Conservation (phyloP, 306 rosid genomes). For the Begonia masoniana region DNA sequence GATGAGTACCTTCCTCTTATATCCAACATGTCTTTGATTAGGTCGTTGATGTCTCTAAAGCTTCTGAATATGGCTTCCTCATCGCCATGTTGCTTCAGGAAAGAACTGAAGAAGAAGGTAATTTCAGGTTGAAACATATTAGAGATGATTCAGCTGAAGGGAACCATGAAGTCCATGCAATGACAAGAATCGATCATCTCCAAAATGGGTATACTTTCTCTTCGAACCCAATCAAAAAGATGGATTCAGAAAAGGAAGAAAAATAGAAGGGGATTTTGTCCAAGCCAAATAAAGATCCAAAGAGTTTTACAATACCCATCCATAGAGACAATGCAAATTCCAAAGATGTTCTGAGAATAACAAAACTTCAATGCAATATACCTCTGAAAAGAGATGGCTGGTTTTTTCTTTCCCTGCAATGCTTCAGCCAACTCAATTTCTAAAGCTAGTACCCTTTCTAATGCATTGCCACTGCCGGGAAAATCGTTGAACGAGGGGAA, state of each 20-base stretch:
- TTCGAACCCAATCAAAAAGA: too few relatives aligned
- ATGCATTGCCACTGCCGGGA: constrained; percentile 59
- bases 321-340: too few relatives aligned
- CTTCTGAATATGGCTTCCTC: constrained; percentile 90
- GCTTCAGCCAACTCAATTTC: constrained; percentile 93
- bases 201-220: too few relatives aligned
- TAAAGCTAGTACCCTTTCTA: constrained; percentile 91
- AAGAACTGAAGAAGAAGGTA: constrained; percentile 40
- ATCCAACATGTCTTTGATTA: constrained; percentile 89
- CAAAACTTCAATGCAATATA: constrained; percentile 9
- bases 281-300: too few relatives aligned
- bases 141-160: too few relatives aligned
- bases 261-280: too few relatives aligned
- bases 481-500: constrained; percentile 61
- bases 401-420: constrained; percentile 63
- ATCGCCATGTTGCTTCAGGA: constrained; percentile 77
- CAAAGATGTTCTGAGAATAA: too few relatives aligned
- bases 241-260: too few relatives aligned
- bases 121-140: too few relatives aligned
- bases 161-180: too few relatives aligned
- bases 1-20: constrained; percentile 55
- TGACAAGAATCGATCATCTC: too few relatives aligned
- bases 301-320: too few relatives aligned
- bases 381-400: constrained; percentile 77
- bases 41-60: constrained; percentile 93